Evolutionary conservation across 129 eudicot species (phyloP).

Genomic region (Flaveria bidentis): DNA sequence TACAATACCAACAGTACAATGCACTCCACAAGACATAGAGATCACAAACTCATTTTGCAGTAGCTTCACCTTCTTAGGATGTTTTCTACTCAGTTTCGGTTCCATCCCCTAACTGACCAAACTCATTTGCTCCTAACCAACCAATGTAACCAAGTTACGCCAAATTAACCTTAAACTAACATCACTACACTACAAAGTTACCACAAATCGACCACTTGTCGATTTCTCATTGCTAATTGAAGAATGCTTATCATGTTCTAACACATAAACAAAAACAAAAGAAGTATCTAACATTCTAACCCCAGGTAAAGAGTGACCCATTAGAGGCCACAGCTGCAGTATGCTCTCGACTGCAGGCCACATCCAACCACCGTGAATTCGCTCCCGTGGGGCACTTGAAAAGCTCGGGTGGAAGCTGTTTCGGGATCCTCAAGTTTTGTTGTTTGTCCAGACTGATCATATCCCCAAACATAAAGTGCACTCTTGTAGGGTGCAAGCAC

Average conservation of each 20-base stretch:
- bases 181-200: slow-evolving; percentile 15
- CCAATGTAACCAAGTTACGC: slow-evolving; percentile 23
- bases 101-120: slow-evolving; percentile 99
- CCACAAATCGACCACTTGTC: slow-evolving; percentile 3
- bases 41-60: slow-evolving; percentile 77
- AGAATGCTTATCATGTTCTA: slow-evolving; percentile 16
- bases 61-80: slow-evolving; percentile 72
- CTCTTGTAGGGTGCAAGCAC: slow-evolving; percentile 66
- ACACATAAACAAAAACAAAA: slow-evolving; percentile 4
- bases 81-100: slow-evolving; percentile 69
- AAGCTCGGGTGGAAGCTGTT: slow-evolving; percentile 84
- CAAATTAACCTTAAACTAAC: slow-evolving; percentile 12
- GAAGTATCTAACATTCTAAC: slow-evolving; percentile 72
- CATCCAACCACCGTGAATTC: slow-evolving; percentile 81
- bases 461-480: slow-evolving; percentile 95
- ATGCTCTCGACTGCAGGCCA: slow-evolving; percentile 94
- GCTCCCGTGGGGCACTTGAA: slow-evolving; percentile 83
- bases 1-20: slow-evolving; percentile 96
- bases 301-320: slow-evolving; percentile 97
- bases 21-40: slow-evolving; percentile 93
- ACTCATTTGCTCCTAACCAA: slow-evolving; percentile 81
- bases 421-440: slow-evolving; percentile 76
- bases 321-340: slow-evolving; percentile 93
- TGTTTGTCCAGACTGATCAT: slow-evolving; percentile 93
- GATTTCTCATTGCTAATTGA: background rate